phyloP scores from a whole-genome alignment of 768 basidiomycete species.

The Macrolepiota dolichaula region DNA sequence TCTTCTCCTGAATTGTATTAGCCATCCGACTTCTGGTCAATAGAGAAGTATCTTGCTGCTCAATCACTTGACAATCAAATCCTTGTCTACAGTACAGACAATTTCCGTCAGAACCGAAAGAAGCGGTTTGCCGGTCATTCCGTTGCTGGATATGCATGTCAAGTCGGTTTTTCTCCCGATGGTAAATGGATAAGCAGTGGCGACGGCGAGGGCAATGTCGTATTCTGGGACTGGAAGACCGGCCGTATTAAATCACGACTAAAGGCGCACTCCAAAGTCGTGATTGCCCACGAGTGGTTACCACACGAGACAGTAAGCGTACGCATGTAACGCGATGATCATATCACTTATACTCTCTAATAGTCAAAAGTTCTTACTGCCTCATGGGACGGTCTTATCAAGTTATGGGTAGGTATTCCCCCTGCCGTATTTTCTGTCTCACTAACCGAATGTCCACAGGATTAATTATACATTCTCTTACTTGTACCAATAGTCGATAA shows the following conservation, averaged over 20 bases:
- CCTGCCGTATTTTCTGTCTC: not conserved
- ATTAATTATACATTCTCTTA: slow-evolving; percentile 2
- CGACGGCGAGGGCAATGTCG: slow-evolving; percentile 90
- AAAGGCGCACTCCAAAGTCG: slow-evolving; percentile 91
- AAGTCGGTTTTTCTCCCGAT: slow-evolving; percentile 96
- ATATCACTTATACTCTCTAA: slow-evolving; percentile 22
- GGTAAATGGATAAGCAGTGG: slow-evolving; percentile 98
- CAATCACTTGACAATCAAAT: slow-evolving; percentile 99
- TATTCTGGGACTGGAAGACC: slow-evolving; percentile 99
- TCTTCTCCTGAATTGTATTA: slow-evolving; percentile 8
- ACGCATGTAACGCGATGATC: slow-evolving; percentile 43
- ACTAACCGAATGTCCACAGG: slow-evolving; percentile 1
- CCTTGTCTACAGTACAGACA: slow-evolving; percentile 94
- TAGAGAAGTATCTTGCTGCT: slow-evolving; percentile 94
- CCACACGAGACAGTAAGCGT: slow-evolving; percentile 90
- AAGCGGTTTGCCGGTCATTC: slow-evolving; percentile 98
- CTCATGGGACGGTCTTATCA: slow-evolving; percentile 97
- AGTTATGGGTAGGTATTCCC: slow-evolving; percentile 81
- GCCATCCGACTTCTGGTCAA: slow-evolving; percentile 10
- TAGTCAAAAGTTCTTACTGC: slow-evolving; percentile 97
- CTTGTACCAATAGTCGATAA: not conserved
- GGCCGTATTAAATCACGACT: slow-evolving; percentile 90
- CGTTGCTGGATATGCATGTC: slow-evolving; percentile 95
- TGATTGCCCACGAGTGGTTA: slow-evolving; percentile 96
- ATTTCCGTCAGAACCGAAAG: slow-evolving; percentile 98